Base-by-base conservation (phyloP, 164 flowering plant genomes). In the Litsea cubeba region DNA sequence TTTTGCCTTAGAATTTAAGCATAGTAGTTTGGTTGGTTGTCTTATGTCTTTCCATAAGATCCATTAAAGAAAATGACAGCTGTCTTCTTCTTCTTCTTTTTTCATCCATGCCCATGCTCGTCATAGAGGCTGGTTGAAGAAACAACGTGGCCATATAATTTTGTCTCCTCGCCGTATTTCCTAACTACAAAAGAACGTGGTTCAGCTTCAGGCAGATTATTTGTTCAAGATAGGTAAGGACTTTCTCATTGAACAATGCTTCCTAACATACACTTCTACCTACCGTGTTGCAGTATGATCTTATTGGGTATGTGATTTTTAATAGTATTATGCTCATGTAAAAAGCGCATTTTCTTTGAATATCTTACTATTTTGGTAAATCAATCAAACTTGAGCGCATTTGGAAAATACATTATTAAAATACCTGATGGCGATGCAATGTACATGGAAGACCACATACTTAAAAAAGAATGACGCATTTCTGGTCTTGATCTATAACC, bases 101-200 rank as follows among this genome's bases (percentile, higher is more conserved):
- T 8, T 23, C 62, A 75, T 65, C 68, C 67, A 60, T 77, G 76
- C 58, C 32, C 62, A 26, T 51, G 66, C 65, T 70, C 65, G 68
- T 76, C 70, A 72, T 73, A 86, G 89, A 81, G 86, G 80, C 69
- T 75, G 72, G 50, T 72, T 58, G 85, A 87, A 76, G 83, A 71
- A 75, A 65, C 82, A 49, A 35, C 72, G 26, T 87, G 89, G 89
- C 91, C 91, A 5, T 87, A 85, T 70, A 72, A 79, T 72, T 87
- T 88, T 73, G 78, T 82, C 30, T 77, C 85, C 5, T 83, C 89
- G 2, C 81, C 82, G 3, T 76, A 84, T 68, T 88, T 81, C 60
- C 80, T 78, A 22, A 75, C 65, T 54, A 65, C 78, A 30, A 66
- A 77, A 68, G 83, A 86, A 62, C 85, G 89, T 12, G 88, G 88